Base-by-base conservation (phyloP, 176 grass and related monocot species). In the Stipa capillata region DNA sequence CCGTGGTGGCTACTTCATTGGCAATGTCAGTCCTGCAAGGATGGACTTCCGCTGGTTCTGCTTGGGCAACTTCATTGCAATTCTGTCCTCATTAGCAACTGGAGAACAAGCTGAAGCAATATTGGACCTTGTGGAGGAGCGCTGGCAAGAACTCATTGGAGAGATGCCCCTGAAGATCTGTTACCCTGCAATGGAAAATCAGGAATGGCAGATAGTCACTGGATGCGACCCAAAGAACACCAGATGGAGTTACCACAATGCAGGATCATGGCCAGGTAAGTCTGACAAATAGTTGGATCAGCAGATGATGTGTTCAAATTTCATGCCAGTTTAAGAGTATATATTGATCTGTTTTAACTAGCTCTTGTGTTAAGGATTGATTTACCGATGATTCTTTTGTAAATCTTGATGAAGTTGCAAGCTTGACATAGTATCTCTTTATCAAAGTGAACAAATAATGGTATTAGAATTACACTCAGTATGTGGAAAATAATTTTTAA, bases 11-110 rank as follows among this genome's bases (percentile, higher is more conserved):
- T 94, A 91, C 85, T 94, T 94, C 71, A 91, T 94, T 72, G 92
- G 92, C 36, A 94, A 94, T 18, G 86, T 94, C 62, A 76, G 92
- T 49, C 92, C 92, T 35, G 86, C 92, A 20, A 87, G 92, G 73
- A 94, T 94, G 92, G 92, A 94, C 75, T 94, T 94, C 68, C 83
- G 89, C 63, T 94, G 92, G 92, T 94, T 94, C 79, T 91, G 89
- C 86, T 45, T 94, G 33, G 89, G 92, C 29, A 94, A 94, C 72
- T 94, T 87, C 82, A 71, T 94, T 51, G 92, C 92, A 32, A 94
- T 94, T 81, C 74, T 94, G 43, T 90, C 92, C 4, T 91, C 85
- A 1, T 48, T 94, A 62, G 83, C 92, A 33, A 91, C 89, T 4
- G 59, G 65, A 47, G 83, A 94, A 60, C 88, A 94, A 82, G 80